Conservation (phyloP, 257 asterid species). For the Primulina huaijiensis region DNA sequence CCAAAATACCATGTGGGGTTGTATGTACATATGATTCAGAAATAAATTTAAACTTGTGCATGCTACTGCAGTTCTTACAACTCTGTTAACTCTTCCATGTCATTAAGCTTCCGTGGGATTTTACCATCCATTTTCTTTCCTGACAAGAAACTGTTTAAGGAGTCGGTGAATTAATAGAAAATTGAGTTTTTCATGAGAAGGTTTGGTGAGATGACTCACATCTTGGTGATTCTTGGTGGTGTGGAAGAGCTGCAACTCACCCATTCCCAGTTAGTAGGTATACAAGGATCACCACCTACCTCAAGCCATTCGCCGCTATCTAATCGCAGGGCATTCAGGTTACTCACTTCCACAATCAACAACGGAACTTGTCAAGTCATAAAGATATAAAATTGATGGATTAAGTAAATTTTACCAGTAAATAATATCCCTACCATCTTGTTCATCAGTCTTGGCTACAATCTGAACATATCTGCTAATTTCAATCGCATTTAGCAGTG, state of each 20-base stretch:
- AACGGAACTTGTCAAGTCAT: slow-evolving; percentile 27
- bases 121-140: slow-evolving; percentile 67
- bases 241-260: slow-evolving; percentile 62
- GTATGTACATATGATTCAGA: slow-evolving; percentile 12
- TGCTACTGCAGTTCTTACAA: slow-evolving; percentile 51
- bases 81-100: slow-evolving; percentile 79
- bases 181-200: neutral
- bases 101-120: slow-evolving; percentile 61
- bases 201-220: slow-evolving; percentile 47
- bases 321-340: slow-evolving; percentile 55
- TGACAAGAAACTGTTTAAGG: slow-evolving; percentile 61
- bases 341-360: slow-evolving; percentile 48
- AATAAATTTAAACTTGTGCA: neutral
- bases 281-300: slow-evolving; percentile 84
- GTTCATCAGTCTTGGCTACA: slow-evolving; percentile 62
- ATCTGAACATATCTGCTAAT: slow-evolving; percentile 73
- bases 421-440: slow-evolving; percentile 57
- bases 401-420: neutral
- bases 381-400: slow-evolving; percentile 4
- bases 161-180: slow-evolving; percentile 20
- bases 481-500: slow-evolving; percentile 80
- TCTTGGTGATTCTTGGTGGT: slow-evolving; percentile 82
- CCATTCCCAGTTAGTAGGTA: slow-evolving; percentile 86
- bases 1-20: neutral
- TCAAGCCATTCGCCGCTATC: slow-evolving; percentile 42